Percentiles rank a stretch among this genome's conserved stretches.
Evolutionary conservation across 345 rosid genomes (phyloP).

Genomic region (Brassica carinata): DNA sequence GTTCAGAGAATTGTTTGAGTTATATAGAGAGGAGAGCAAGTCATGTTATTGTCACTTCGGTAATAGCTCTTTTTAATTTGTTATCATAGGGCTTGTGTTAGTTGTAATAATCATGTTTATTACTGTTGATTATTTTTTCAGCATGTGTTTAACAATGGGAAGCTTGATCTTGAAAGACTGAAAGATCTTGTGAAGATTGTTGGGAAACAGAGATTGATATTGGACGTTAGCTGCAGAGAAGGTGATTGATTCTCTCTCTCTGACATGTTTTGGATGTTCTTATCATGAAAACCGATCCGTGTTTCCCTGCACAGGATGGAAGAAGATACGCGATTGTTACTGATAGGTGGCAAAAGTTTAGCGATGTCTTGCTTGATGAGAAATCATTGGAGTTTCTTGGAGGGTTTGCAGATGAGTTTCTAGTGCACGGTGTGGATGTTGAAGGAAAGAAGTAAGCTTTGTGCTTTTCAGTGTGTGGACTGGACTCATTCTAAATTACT

Average conservation of each 20-base stretch:
- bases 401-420: constrained; percentile 80
- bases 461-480: not conserved
- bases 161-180: constrained; percentile 82
- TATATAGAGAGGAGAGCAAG: constrained; percentile 90
- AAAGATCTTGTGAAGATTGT: constrained; percentile 68
- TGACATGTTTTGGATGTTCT: not conserved
- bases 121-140: constrained; percentile 39
- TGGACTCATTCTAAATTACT: not conserved
- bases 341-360: constrained; percentile 96
- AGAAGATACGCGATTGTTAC: constrained; percentile 87
- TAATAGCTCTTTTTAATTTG: constrained; percentile 36
- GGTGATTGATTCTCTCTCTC: constrained; percentile 47
- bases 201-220: constrained; percentile 79
- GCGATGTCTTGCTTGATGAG: constrained; percentile 74
- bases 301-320: no score
- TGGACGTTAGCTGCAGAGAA: constrained; percentile 97
- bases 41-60: constrained; percentile 97
- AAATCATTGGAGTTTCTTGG: constrained; percentile 71
- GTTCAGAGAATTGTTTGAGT: constrained; percentile 61
- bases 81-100: not conserved
- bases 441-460: constrained; percentile 85
- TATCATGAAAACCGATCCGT: no score
- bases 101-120: not conserved
- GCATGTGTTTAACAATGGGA: constrained; percentile 89
- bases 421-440: constrained; percentile 95